Base-by-base conservation (phyloP, 163 green algal genomes). In the Picocystis sp. region DNA sequence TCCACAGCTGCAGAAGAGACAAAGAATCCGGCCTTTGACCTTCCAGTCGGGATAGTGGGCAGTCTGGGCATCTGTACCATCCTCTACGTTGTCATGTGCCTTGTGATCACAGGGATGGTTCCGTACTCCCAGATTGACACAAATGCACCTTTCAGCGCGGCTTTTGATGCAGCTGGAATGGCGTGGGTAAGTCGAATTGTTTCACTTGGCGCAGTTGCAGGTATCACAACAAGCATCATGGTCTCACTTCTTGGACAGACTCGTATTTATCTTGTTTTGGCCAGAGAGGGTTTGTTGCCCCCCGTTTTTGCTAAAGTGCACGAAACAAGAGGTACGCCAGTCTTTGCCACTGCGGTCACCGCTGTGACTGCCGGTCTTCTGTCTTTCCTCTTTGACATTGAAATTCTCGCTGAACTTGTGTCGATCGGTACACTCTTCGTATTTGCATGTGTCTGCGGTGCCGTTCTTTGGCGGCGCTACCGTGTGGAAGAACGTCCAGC, bases 1-100 rank as follows among this genome's bases (percentile, higher is more conserved):
- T 78, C 80, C 0, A 82, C 70, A 21, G 69, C 70, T 8, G 81
- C 80, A 10, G 81, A 92, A 60, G 81, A 92, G 68, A 75, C 68
- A 1, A 58, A 49, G n/a, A 66, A 83, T 50, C 77, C 80, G 2
- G 47, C 49, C 6, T 45, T 55, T 10, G 68, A 80, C 55, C 60
- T 92, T 47, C 81, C 81, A 25, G 67, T 83, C 22, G 75, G 73
- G 42, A 88, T 92, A 17, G 43, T 88, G 2, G 72, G 53, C 22
- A 75, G 65, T 1, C 50, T 89, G 22, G 34, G 25, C 19, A 61
- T 82, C 42, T 75, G 63, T 47, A 74, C 78, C 1, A 50, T 66
- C 10, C 59, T 92, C 22, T 92, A 87, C 41, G 69, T 75, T 11
- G 13, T 62, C 33, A 74, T 74, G 66, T 67, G 55, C 22, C 47